Base-by-base conservation (phyloP, 306 rosid species). In the Gastrolobium villosum region DNA sequence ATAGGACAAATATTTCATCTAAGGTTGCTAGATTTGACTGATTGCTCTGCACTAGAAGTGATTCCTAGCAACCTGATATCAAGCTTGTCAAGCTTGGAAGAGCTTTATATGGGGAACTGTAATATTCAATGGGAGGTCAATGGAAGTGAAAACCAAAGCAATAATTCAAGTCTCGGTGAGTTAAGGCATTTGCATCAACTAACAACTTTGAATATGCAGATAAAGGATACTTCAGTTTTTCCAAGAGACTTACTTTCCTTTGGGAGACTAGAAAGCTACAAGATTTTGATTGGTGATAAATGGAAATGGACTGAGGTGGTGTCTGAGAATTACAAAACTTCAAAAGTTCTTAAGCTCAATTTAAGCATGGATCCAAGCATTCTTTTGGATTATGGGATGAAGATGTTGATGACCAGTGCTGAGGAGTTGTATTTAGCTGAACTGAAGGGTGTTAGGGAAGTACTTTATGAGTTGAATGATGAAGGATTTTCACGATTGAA, bases 361-460 rank as follows among this genome's bases (percentile, higher is more conserved):
- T 68, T 20, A 41, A 65, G 75, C 30, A 32, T 9, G 41, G 61
- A 55, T 75, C 10, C 55, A 34, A 72, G 50, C 43, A 56, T 64
- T 31, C 85, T 71, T 5, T 8, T 72, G 52, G 79, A 76, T 32
- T 69, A 75, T 45, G 84, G 89, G 15, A 65, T 82, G 3, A 79
- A 65, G 48, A 26, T 65, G 10, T 40, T 83, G 70, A 65, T 15
- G 71, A 45, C 55, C 1, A 86, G 74, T 0, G 82, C 72, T 43
- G 86, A 90, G 71, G 82, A 76, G 34, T 79, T 90, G 82, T 53
- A 72, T 20, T 15, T 90, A 41, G 84, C 84, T 67, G 89, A 83
- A 56, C 49, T 76, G 32, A 67, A 50, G 70, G 82, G 80, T 56
- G 81, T 75, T n/a, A 57, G 28, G 30, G 86, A 74, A 69, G 74